Conservation (phyloP, 768 basidiomycete species). For the Serendipita indica region DNA sequence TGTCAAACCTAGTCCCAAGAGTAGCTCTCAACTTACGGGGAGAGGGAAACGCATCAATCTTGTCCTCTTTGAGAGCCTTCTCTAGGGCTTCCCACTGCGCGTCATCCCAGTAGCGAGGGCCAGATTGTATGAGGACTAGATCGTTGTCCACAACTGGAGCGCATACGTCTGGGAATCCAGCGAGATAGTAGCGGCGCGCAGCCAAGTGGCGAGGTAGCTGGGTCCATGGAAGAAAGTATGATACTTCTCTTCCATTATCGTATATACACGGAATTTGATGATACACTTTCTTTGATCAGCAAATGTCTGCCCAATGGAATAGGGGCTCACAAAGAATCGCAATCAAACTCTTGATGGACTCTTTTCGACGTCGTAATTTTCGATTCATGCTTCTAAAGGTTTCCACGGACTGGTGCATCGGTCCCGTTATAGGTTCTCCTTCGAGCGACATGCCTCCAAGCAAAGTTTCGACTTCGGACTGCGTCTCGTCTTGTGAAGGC, state of each 20-base stretch:
- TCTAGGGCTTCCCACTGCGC: conserved; percentile 8
- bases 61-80: background rate
- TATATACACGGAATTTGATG: background rate
- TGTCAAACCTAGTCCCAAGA: background rate
- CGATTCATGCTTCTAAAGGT: too few relatives aligned
- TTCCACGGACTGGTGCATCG: too few relatives aligned
- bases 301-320: too few relatives aligned
- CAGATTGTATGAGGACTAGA: background rate
- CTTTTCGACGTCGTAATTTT: background rate
- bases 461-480: too few relatives aligned
- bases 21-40: background rate
- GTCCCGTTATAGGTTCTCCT: too few relatives aligned
- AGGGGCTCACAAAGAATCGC: conserved; percentile 3
- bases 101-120: background rate
- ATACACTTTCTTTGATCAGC: background rate
- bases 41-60: background rate
- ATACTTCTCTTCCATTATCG: background rate
- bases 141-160: background rate
- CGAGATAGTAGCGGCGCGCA: background rate
- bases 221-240: background rate
- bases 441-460: too few relatives aligned
- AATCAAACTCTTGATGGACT: conserved; percentile 1
- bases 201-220: conserved; percentile 1
- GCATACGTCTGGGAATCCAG: background rate
- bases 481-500: too few relatives aligned